These are phyloP conservation scores for Asclepias syriaca DNA, from an alignment of 257 asterid genomes.

Conservation along the genomic window DNA sequence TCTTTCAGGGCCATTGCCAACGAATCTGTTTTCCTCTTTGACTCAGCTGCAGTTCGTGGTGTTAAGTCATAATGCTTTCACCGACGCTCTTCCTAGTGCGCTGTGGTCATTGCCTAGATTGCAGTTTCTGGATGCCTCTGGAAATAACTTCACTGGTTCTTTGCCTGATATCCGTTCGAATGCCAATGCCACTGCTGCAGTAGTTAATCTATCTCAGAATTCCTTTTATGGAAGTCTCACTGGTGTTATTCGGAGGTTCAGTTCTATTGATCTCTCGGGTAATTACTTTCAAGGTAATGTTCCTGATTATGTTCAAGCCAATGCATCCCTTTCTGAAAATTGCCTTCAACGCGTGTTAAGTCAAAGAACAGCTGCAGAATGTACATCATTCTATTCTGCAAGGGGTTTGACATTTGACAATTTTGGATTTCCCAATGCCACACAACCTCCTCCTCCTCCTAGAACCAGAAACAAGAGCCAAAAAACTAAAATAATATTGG, in stretches of 20 bases:
- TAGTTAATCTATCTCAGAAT: constrained; percentile 61
- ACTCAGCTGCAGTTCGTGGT: constrained; percentile 45
- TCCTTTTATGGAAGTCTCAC: constrained; percentile 65
- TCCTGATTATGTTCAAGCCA: constrained; percentile 51
- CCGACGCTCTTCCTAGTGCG: constrained; percentile 43
- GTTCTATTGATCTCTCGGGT: constrained; percentile 53
- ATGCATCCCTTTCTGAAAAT: constrained; percentile 34
- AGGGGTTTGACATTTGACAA: constrained; percentile 71
- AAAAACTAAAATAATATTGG: constrained; percentile 49
- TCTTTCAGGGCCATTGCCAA: constrained; percentile 56
- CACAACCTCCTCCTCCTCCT: constrained; percentile 39
- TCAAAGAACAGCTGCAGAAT: constrained; percentile 61
- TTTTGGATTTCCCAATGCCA: constrained; percentile 55
- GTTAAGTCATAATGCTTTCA: constrained; percentile 48
- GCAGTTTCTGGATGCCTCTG: constrained; percentile 60
- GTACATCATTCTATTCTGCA: constrained; percentile 59
- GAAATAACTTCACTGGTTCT: constrained; percentile 67
- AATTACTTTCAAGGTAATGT: constrained; percentile 75
- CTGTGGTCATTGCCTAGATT: constrained; percentile 69
- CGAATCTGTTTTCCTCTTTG: constrained; percentile 43
- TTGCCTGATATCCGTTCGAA: constrained; percentile 42
- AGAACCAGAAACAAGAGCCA: constrained; percentile 32
- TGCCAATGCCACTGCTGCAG: constrained; percentile 32
- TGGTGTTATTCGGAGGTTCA: constrained; percentile 43
- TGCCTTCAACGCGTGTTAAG: constrained; percentile 52